phyloP scores from a whole-genome alignment of 352 stramenopile genomes.

The Phytophthora palmivora region DNA sequence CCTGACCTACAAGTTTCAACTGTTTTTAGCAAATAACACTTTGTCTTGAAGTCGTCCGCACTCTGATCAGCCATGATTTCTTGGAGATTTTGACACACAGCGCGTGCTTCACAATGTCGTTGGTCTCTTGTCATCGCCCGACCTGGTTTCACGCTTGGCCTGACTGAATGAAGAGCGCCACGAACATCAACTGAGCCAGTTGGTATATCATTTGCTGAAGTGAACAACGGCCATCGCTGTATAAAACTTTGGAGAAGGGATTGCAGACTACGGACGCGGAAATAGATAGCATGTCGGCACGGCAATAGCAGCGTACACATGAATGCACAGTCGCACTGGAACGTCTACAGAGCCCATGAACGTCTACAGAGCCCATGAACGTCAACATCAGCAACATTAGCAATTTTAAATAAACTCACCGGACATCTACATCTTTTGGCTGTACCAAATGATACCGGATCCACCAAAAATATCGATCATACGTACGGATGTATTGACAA shows the following conservation, averaged over 20 bases:
- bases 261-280: constrained; percentile 3
- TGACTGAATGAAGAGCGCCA: neutral
- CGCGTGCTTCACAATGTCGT: constrained; percentile 1
- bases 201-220: constrained; percentile 12
- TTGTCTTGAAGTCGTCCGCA: neutral
- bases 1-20: constrained; percentile 9
- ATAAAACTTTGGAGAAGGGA: constrained; percentile 9
- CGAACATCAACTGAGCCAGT: constrained; percentile 3
- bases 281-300: constrained; percentile 15
- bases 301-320: constrained; percentile 20
- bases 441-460: constrained; percentile 9
- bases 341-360: too few relatives aligned
- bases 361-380: constrained; percentile 4
- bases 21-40: neutral
- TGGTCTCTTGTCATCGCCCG: neutral
- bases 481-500: constrained; percentile 7
- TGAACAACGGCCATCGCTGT: constrained; percentile 10
- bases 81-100: constrained; percentile 9
- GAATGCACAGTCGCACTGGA: constrained; percentile 12
- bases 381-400: neutral
- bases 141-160: neutral
- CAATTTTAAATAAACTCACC: neutral
- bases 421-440: neutral
- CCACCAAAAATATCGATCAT: neutral
- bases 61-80: constrained; percentile 16